Base-by-base conservation (phyloP, 106 monocot genomes). In the Dactylorhiza incarnata region DNA sequence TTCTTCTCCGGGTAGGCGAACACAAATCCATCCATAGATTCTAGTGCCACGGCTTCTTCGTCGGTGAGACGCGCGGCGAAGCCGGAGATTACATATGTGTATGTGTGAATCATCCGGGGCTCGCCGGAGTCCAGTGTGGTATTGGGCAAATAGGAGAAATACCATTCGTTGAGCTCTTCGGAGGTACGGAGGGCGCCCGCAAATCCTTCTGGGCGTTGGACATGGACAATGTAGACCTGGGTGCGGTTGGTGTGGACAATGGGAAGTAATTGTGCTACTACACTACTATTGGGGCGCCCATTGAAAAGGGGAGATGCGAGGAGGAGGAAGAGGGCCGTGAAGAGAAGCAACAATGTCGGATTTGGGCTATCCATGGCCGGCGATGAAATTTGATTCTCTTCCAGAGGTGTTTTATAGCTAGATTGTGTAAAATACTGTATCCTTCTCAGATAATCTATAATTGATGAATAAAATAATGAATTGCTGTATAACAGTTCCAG, bases 31-130 rank as follows among this genome's bases (percentile, higher is more conserved):
- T 14, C 6, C 8, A 53, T 81, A 16, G 67, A 49, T 2, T 51
- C 20, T 75, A 75, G 68, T 16, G 9, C 24, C 7, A 17, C 17
- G 23, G 75, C 44, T 43, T 81, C 75, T 16, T 45, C 3, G 16
- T 67, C 26, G 48, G 81, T 81, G 22, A 75, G 81, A 15, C 47
- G 75, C 20, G 75, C 81, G 12, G 81, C 74, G 29, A 81, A 81
- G 24, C 81, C 75, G 6, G 67, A 69, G 44, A 81, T 74, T 43
- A 54, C 81, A 15, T 50, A 15, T 44, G 24, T 9, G 55, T 81
- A 81, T 11, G 75, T 46, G 52, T 75, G 47, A 14, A 81, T 70
- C 55, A 81, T 53, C 3, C 68, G 74, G 20, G 65, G 49, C 1
- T 51, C 56, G 23, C 66, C n/a, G 45, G 44, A 67, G 26, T 48